Base-by-base conservation (phyloP, 164 flowering plant genomes). In the Vitis rotundifolia region DNA sequence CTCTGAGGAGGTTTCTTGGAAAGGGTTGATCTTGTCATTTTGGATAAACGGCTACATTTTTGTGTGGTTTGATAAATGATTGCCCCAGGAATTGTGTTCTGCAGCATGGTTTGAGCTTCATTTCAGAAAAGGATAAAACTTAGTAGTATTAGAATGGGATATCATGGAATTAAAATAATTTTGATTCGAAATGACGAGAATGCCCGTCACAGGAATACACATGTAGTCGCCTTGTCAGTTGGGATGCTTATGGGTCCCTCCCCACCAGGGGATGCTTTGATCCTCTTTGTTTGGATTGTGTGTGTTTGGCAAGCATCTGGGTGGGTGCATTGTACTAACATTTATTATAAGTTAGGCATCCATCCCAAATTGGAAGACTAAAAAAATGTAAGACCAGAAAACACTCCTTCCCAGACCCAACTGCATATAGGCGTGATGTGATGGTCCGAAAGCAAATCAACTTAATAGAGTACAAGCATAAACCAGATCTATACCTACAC, bases 271-370 rank as follows among this genome's bases (percentile, higher is more conserved):
- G 13, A 50, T 9, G 61, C 19, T 55, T 66, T 31, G 28, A 19
- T 11, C 52, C 54, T 19, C 15, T 16, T 47, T 60, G 44, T 37
- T 37, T 37, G 44, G 44, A 6, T 37, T 5, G 44, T 2, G 44
- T 37, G 44, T 37, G 44, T 37, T 37, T 37, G 44, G 44, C 44
- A 37, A 37, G 44, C 7, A 37, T 37, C 44, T 37, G 49, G 11
- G 54, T 54, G 63, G 75, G 61, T 68, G 70, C 59, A 49, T 54
- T n/a, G 71, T 19, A 56, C 71, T 15, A 13, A 57, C 71, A 61
- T 68, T 47, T 49, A 65, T 63, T 58, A 16, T 51, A 54, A 63
- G 71, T 78, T 68, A 49, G 76, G 78, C 66, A 64, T 71, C 67
- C 58, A 64, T 73, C 65, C 64, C 56, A 15, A 5, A 22, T 56